Conservation (phyloP, 2,329 filamentous ascomycete species). For the Exserohilum turcica region DNA sequence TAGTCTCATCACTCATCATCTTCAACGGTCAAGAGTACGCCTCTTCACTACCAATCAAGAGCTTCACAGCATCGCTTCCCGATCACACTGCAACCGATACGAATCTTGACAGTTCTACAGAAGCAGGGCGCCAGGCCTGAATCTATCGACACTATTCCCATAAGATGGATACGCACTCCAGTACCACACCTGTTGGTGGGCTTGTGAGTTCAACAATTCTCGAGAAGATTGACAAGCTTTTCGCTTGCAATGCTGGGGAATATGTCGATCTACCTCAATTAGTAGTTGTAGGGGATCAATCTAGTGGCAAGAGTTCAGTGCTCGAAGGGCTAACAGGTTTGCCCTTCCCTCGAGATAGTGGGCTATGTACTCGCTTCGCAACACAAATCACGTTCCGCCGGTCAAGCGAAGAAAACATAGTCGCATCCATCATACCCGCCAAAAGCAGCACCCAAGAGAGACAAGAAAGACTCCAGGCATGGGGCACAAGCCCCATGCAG, state of each 20-base stretch:
- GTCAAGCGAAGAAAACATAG: slow-evolving; percentile 51
- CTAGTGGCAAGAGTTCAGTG: slow-evolving; percentile 42
- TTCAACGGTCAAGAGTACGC: neutral
- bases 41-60: neutral
- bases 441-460: slow-evolving; percentile 27
- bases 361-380: slow-evolving; percentile 63
- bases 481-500: no score
- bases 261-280: no score
- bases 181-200: no score
- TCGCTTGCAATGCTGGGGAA: no score
- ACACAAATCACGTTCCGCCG: slow-evolving; percentile 62
- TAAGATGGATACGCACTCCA: no score
- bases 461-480: no score
- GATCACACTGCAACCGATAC: neutral
- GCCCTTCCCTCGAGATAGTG: slow-evolving; percentile 48
- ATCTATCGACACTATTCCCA: slow-evolving; percentile 1
- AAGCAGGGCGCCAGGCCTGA: neutral
- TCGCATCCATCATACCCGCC: no score
- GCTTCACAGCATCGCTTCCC: neutral
- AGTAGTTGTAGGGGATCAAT: slow-evolving; percentile 5
- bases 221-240: no score
- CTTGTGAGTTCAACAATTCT: no score
- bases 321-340: slow-evolving; percentile 44
- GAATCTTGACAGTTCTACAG: neutral
- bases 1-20: neutral